Conservation (phyloP, 306 rosid genomes). For the Ceratonia siliqua region DNA sequence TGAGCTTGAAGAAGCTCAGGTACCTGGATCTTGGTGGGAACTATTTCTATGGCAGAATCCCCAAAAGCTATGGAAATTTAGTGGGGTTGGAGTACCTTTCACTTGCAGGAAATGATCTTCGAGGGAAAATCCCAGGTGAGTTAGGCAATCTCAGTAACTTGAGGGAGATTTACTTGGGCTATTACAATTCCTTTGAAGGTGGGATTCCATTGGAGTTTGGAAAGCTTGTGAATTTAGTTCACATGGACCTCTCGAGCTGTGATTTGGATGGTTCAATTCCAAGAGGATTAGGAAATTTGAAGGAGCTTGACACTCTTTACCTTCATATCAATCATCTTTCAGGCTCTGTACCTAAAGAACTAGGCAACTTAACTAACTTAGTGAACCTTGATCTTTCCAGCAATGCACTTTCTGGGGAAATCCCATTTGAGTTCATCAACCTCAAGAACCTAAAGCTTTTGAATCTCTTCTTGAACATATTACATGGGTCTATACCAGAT, state of each 20-base stretch:
- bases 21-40: constrained; percentile 85
- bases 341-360: constrained; percentile 70
- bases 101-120: constrained; percentile 69
- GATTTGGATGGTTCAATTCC: constrained; percentile 75
- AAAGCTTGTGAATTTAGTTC: constrained; percentile 56
- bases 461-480: constrained; percentile 75
- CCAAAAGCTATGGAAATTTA: constrained; percentile 57
- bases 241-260: constrained; percentile 72
- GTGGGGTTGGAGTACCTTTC: constrained; percentile 69
- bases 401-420: constrained; percentile 80
- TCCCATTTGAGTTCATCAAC: constrained; percentile 68
- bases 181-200: constrained; percentile 73
- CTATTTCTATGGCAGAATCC: constrained; percentile 67
- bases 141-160: constrained; percentile 73
- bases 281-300: constrained; percentile 67
- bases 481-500: constrained; percentile 85
- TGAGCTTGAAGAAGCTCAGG: constrained; percentile 54
- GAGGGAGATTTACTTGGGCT: constrained; percentile 67
- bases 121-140: constrained; percentile 71
- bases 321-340: constrained; percentile 68
- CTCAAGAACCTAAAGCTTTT: constrained; percentile 69
- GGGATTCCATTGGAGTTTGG: constrained; percentile 82
- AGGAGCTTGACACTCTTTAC: constrained; percentile 64
- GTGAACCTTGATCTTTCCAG: constrained; percentile 69
- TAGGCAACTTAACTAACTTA: constrained; percentile 64